Percentiles rank a stretch among this genome's conserved stretches.
Evolutionary conservation across 2,329 filamentous ascomycete species (phyloP).

Genomic region (Aspergillus sp.): DNA sequence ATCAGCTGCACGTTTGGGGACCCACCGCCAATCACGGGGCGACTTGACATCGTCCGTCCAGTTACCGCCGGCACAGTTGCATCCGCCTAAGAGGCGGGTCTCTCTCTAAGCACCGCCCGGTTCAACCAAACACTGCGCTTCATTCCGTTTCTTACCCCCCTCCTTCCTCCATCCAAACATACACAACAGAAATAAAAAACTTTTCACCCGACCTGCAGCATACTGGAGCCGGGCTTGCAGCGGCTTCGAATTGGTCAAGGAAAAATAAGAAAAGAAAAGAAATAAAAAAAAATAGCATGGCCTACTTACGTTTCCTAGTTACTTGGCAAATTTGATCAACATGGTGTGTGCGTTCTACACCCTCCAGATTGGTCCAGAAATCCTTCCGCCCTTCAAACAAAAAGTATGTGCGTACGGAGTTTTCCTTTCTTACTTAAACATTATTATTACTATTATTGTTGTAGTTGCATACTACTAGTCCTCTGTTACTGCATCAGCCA

Average conservation of each 20-base stretch:
- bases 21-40: conserved; percentile 17
- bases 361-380: not conserved
- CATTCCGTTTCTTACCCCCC: conserved; percentile 12
- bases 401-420: not conserved
- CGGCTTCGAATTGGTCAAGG: not conserved
- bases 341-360: conserved; percentile 8
- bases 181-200: not conserved
- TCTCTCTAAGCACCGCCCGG: not conserved
- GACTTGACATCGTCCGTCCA: conserved; percentile 11
- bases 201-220: conserved; percentile 19
- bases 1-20: conserved; percentile 27
- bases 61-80: conserved; percentile 14
- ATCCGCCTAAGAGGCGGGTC: conserved; percentile 9
- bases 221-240: conserved; percentile 14
- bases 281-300: not conserved
- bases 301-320: not conserved
- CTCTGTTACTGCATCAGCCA: conserved; percentile 12
- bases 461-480: conserved; percentile 3
- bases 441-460: conserved; percentile 8
- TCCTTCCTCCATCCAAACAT: conserved; percentile 8
- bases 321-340: conserved; percentile 5
- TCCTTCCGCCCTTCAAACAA: not conserved
- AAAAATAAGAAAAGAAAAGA: not conserved
- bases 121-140: conserved; percentile 14
- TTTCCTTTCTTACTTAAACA: not conserved